Base-by-base conservation (phyloP, 2,329 filamentous ascomycete species). In the Seiridium unicorne region DNA sequence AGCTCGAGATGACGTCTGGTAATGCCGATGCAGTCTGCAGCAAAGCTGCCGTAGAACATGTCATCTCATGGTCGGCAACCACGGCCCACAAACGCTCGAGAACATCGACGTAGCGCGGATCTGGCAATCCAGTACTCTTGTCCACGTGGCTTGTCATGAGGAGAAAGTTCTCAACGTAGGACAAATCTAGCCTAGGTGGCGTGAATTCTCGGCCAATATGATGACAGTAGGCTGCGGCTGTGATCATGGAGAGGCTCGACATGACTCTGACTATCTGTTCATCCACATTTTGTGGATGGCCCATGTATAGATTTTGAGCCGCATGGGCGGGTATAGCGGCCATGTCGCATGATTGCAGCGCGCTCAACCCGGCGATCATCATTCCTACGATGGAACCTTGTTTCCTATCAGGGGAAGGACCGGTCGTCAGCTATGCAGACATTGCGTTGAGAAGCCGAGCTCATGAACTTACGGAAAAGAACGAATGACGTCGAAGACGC, bases 51-150 rank as follows among this genome's bases (percentile, higher is more conserved):
- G 65, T 67, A 9, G 62, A 64, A 40, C 60, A 62, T 3, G 64
- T 65, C 62, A 67, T 65, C 44, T 67, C 65, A 32, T 67, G 65
- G 32, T 66, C 65, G 2, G 64, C 64, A 6, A 63, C 59, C 1
- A 55, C 46, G 1, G 57, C 51, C 65, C 64, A 65, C 8, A 67
- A 57, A 5, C 62, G 61, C 56, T 65, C 64, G 42, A 67, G 44
- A 2, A 61, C 6, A 6, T 42, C 38, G 7, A 7, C 38, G 38
- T 7, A 6, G 7, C 11, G 6, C 7, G 38, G 38, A 42, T 42
- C 38, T 42, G 7, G 6, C 7, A 42, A 7, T 6, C 38, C 38
- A n/a, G n/a, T n/a, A n/a, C n/a, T n/a, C n/a, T n/a, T n/a, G n/a
- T n/a, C n/a, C n/a, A n/a, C n/a, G n/a, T n/a, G n/a, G n/a, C n/a